Evolutionary conservation across 148 eudicot genomes (phyloP), one percentile per base, ranked within the genome.

Genomic region (Amaranthus cruentus): DNA sequence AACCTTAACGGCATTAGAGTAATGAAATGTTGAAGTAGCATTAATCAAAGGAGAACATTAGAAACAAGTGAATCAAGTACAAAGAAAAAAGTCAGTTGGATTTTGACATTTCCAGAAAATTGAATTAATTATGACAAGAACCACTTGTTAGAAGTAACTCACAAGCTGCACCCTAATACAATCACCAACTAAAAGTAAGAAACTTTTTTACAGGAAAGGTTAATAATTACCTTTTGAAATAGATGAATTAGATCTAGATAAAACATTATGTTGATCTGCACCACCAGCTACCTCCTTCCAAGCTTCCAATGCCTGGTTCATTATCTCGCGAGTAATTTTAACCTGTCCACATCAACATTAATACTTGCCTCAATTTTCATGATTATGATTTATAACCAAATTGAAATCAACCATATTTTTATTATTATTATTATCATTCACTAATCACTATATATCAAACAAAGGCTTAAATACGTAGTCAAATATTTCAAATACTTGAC

Each of bases 261-360:
- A 73, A 58, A 74, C 58, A 54, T 68, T 62, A 48, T 72, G 80
- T 47, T 72, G 83, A 0, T 80, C 86, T 21, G 83, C 73, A 66
- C 69, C 80, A 47, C 79, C 80, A n/a, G 85, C 76, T 59, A 91
- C 77, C 72, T 76, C 87, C 80, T 77, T 91, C 97, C 97, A 91
- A 70, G 79, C 71, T 62, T 86, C 91, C 81, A 87, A 82, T 10
- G 90, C 88, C 69, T 79, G 75, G 67, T 89, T 89, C 97, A 91
- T 87, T 4, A 82, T 77, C 68, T 85, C 97, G 6, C 97, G 84
- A 76, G 88, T 89, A 49, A 84, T 77, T 78, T 86, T 89, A 56
- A 91, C 97, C 94, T 89, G 81, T 66, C 65, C 53, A 69, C 75
- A 76, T 76, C 73, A 52, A 10, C 21, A 62, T 55, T 15, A 21